These are phyloP conservation scores for Phytophthora capsici DNA, from an alignment of 352 stramenopile species.

Conservation along the genomic window DNA sequence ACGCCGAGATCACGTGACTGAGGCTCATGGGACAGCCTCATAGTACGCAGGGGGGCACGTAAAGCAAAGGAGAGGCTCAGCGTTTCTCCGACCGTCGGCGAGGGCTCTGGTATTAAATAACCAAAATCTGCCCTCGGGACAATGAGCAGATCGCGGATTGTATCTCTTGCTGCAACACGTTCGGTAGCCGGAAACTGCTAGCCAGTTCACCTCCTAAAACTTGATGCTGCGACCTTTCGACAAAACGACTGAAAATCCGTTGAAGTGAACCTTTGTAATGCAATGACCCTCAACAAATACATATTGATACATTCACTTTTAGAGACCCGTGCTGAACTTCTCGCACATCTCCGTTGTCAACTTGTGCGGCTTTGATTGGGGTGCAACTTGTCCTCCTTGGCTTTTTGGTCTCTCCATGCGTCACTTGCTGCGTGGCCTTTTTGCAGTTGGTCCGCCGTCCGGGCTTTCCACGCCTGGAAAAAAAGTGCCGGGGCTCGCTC, in stretches of 20 bases:
- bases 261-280: background rate
- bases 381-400: conserved; percentile 30
- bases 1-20: background rate
- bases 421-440: conserved; percentile 25
- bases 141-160: conserved; percentile 28
- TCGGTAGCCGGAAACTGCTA: conserved; percentile 1
- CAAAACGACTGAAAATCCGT: background rate
- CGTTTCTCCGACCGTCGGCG: background rate
- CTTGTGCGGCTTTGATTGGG: conserved; percentile 23
- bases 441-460: conserved; percentile 37
- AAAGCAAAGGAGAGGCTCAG: conserved; percentile 22
- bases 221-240: conserved; percentile 19
- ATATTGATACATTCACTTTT: conserved; percentile 11
- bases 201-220: conserved; percentile 30
- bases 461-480: conserved; percentile 24
- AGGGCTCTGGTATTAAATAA: conserved; percentile 1
- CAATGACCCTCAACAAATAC: background rate
- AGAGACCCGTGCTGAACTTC: conserved; percentile 20
- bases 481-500: conserved; percentile 30
- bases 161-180: conserved; percentile 10
- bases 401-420: background rate
- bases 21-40: conserved; percentile 13
- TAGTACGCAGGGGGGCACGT: background rate
- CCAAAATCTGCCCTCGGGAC: background rate
- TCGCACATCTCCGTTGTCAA: conserved; percentile 26